phyloP scores from a whole-genome alignment of 2,329 filamentous ascomycete species.

The Verticillium tricorpus region DNA sequence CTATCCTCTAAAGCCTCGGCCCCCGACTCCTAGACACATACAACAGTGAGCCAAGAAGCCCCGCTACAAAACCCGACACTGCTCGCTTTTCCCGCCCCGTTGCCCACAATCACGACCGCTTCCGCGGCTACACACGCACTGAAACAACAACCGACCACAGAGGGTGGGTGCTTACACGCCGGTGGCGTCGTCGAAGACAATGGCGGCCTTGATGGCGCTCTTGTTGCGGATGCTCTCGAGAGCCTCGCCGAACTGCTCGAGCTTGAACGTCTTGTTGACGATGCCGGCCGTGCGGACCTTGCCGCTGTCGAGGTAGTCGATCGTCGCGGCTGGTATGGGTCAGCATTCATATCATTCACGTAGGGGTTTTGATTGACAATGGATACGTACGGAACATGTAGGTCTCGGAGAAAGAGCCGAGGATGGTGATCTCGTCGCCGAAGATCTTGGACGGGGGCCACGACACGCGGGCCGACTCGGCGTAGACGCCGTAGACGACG shows the following conservation, averaged over 20 bases:
- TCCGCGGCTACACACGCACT: not conserved
- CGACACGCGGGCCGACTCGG: slow-evolving; percentile 54
- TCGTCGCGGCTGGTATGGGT: slow-evolving; percentile 31
- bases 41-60: not conserved
- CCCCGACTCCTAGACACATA: not conserved
- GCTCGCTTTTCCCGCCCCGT: not conserved
- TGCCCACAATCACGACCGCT: not conserved
- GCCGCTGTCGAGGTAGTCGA: slow-evolving; percentile 51
- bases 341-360: not conserved
- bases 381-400: slow-evolving; percentile 59
- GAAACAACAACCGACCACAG: not conserved
- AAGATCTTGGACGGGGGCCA: slow-evolving; percentile 72
- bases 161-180: slow-evolving; percentile 11
- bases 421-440: slow-evolving; percentile 64
- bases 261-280: slow-evolving; percentile 67
- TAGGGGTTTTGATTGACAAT: too few species aligned
- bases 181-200: slow-evolving; percentile 57
- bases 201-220: slow-evolving; percentile 69
- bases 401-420: slow-evolving; percentile 69
- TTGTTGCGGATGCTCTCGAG: slow-evolving; percentile 69
- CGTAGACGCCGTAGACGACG: slow-evolving; percentile 69
- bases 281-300: slow-evolving; percentile 63
- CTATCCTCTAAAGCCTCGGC: not conserved
- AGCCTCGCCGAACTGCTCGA: slow-evolving; percentile 69
- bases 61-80: not conserved